Evolutionary conservation across 2,329 filamentous ascomycete genomes (phyloP).

Genomic region (Talaromyces sp.): DNA sequence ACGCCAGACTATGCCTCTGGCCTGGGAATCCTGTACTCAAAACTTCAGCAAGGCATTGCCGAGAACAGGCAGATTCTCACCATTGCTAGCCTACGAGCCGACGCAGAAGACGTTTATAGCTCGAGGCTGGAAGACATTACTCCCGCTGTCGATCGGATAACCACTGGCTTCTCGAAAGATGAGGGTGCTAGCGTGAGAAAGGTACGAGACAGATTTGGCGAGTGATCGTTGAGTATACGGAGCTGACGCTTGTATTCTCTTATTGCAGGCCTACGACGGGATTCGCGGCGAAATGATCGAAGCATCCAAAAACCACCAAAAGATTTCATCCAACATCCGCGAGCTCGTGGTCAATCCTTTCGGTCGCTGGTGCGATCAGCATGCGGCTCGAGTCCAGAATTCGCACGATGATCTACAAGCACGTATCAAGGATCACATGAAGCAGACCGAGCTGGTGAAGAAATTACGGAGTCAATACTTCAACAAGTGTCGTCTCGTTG

Average conservation of each 20-base stretch:
- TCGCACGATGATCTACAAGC: conserved; percentile 91
- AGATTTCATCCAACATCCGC: conserved; percentile 93
- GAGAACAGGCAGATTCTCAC: conserved; percentile 94
- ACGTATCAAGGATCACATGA: conserved; percentile 88
- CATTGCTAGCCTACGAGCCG: conserved; percentile 87
- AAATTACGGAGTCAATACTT: conserved; percentile 96
- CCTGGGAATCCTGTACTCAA: conserved; percentile 88
- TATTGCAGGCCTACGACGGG: conserved; percentile 78
- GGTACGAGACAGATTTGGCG: conserved; percentile 49
- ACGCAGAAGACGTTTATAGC: conserved; percentile 89
- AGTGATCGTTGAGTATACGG: not conserved
- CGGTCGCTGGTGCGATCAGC: conserved; percentile 91
- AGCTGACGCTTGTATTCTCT: not conserved
- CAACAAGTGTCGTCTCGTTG: conserved; percentile 95
- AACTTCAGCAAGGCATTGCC: conserved; percentile 91
- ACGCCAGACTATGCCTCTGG: conserved; percentile 95
- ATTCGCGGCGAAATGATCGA: conserved; percentile 90
- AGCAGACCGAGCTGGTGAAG: conserved; percentile 82
- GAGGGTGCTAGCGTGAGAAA: conserved; percentile 95
- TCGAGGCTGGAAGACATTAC: conserved; percentile 76
- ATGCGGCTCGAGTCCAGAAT: conserved; percentile 84
- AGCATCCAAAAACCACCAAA: conserved; percentile 82
- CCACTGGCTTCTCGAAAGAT: conserved; percentile 80
- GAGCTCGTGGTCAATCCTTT: conserved; percentile 95
- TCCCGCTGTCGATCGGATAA: conserved; percentile 73